A percentile compares a stretch with the other conserved stretches of the same genome.
Evolutionary conservation across 2,329 filamentous ascomycete species (phyloP).

Genomic region (Alternaria novae-zelandiae): DNA sequence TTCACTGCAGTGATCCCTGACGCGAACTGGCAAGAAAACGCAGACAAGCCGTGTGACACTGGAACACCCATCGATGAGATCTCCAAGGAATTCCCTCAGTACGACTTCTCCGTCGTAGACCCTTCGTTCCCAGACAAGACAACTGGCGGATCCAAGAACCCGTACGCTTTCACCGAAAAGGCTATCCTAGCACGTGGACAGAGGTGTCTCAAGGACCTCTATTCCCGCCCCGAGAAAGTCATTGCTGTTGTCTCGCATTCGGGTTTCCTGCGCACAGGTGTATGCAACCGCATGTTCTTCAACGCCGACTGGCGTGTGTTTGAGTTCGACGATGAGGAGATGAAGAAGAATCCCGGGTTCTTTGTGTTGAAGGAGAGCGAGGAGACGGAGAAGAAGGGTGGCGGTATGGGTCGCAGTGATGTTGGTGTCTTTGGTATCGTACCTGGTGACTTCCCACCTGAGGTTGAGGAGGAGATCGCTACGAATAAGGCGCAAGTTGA

Average conservation of each 20-base stretch:
- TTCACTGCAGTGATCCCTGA: constrained; percentile 56
- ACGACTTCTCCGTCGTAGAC: constrained; percentile 65
- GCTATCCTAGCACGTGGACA: constrained; percentile 64
- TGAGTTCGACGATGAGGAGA: constrained; percentile 58
- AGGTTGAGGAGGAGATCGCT: constrained; percentile 15
- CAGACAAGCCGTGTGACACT: constrained; percentile 65
- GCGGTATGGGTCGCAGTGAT: constrained; percentile 60
- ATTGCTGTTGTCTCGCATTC: constrained; percentile 71
- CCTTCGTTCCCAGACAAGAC: constrained; percentile 69
- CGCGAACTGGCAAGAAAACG: constrained; percentile 68
- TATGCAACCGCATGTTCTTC: constrained; percentile 58
- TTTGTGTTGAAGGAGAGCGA: constrained; percentile 56
- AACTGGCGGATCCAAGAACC: constrained; percentile 43
- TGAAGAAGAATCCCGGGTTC: constrained; percentile 50
- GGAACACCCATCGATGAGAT: constrained; percentile 59
- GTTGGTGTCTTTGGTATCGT: constrained; percentile 41
- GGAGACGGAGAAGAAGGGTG: constrained; percentile 53
- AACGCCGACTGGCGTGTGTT: constrained; percentile 72
- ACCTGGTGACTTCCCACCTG: constrained; percentile 38
- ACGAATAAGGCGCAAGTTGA: constrained; percentile 10
- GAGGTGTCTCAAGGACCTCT: constrained; percentile 58
- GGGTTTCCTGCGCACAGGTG: constrained; percentile 65
- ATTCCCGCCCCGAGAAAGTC: constrained; percentile 63
- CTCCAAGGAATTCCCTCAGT: constrained; percentile 57
- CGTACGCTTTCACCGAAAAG: constrained; percentile 61